Evolutionary conservation across 2,329 filamentous ascomycete genomes (phyloP), one percentile per base, ranked within the genome.

Genomic region (Hypoxylon sp.): DNA sequence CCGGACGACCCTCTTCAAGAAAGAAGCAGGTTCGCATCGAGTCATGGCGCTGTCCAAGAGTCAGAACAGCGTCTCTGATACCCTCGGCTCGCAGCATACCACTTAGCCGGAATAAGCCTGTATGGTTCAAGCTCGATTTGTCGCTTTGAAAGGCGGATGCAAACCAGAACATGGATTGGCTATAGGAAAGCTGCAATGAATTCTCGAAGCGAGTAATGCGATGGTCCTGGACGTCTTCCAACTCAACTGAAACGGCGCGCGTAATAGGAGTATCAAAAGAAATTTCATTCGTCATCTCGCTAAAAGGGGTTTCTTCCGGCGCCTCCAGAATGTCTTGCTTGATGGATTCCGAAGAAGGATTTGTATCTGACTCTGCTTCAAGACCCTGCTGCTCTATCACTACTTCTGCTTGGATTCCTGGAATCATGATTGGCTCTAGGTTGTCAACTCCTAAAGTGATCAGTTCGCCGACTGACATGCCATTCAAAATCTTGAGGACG

Each of bases 121-220:
- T 50, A 11, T 42, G 19, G 29, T 50, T 55, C 19, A 42, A 42
- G 2, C 40, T 26, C 4, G 36, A 25, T 9, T 11, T 23, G 13
- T 55, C 45, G 15, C 50, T 31, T 4, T 50, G 6, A 4, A 41
- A n/a, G 12, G 5, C 19, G 17, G 9, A 47, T 15, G 31, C n/a
- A n/a, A 50, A 50, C 45, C 45, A 55, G 19, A 55, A 41, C 25
- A 38, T 20, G 1, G 40, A 46, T 25, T 55, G 51, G 3, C 16
- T 26, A 7, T 17, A 55, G 27, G 45, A 50, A 9, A 55, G 9
- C 11, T 13, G 32, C 4, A 32, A 17, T 11, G 26, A 29, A 2
- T 11, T 15, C 30, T 15, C 17, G 12, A 32, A 11, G 12, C 9
- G 9, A 9, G 15, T 8, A 32, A 16, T 15, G 12, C 30, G 13